These are phyloP conservation scores for Aspergillus alliaceus DNA, from an alignment of 2,329 filamentous ascomycete species.

Conservation along the genomic window DNA sequence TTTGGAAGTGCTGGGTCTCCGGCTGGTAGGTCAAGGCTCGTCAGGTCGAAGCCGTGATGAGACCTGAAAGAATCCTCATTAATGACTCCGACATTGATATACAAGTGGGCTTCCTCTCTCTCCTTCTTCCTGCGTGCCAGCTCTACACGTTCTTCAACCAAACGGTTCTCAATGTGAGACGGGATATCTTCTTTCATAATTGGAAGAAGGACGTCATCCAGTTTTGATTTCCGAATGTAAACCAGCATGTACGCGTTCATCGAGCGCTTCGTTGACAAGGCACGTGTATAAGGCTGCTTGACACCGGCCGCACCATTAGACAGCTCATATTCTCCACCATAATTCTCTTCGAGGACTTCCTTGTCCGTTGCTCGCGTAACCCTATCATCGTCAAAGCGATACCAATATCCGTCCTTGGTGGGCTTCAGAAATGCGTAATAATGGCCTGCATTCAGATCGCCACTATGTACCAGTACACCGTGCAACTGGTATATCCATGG, in stretches of 20 bases:
- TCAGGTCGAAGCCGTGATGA: constrained; percentile 83
- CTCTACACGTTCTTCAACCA: constrained; percentile 78
- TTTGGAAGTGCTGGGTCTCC: constrained; percentile 70
- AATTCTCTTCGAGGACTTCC: constrained; percentile 95
- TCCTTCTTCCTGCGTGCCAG: constrained; percentile 80
- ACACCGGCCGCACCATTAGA: constrained; percentile 58
- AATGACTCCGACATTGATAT: constrained; percentile 79
- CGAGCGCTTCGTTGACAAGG: constrained; percentile 64
- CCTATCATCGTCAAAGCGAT: constrained; percentile 95
- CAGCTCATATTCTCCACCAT: constrained; percentile 77
- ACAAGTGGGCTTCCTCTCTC: constrained; percentile 90
- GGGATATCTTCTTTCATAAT: constrained; percentile 80
- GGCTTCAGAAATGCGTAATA: constrained; percentile 98
- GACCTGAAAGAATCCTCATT: constrained; percentile 77
- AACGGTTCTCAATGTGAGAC: constrained; percentile 71
- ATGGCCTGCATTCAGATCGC: constrained; percentile 93
- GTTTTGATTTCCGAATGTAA: constrained; percentile 82
- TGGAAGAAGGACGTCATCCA: constrained; percentile 78
- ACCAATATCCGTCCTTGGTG: constrained; percentile 88
- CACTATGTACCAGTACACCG: constrained; percentile 92
- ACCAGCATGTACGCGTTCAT: constrained; percentile 99
- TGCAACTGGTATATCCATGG: constrained; percentile 91
- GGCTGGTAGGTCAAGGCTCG: constrained; percentile 61
- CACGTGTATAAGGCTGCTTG: constrained; percentile 64
- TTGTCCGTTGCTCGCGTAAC: constrained; percentile 91